phyloP scores from a whole-genome alignment of 768 basidiomycete species.

The Paxillus rubicundulus region DNA sequence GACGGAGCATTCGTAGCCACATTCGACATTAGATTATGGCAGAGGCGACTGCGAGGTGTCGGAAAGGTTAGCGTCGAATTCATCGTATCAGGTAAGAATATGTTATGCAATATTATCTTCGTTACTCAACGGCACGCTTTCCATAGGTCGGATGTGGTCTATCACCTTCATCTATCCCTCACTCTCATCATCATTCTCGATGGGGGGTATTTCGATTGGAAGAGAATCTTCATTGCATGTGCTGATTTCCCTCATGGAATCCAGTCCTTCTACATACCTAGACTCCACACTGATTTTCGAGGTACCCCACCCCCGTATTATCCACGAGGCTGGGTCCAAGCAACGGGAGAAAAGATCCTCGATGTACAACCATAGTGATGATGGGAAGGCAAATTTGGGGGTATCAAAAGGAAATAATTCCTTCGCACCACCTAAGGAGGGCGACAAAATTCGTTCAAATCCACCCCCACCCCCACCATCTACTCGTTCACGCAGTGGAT shows the following conservation, averaged over 20 bases:
- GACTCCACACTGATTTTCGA: slow-evolving; percentile 24
- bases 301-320: slow-evolving; percentile 48
- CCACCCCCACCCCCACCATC: background rate
- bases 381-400: too few relatives aligned
- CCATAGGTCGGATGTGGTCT: slow-evolving; percentile 25
- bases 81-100: slow-evolving; percentile 41
- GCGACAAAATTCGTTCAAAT: background rate
- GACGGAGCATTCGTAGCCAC: slow-evolving; percentile 49
- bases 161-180: slow-evolving; percentile 19
- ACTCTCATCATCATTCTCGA: background rate
- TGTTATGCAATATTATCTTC: background rate
- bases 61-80: slow-evolving; percentile 61
- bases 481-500: background rate
- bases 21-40: slow-evolving; percentile 57
- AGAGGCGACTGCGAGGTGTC: slow-evolving; percentile 66
- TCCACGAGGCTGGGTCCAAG: too few relatives aligned
- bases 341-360: slow-evolving; percentile 25
- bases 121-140: background rate
- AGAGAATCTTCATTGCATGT: slow-evolving; percentile 36
- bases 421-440: background rate
- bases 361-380: too few relatives aligned
- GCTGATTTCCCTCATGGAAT: slow-evolving; percentile 45
- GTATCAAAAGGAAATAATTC: background rate
- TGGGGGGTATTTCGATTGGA: slow-evolving; percentile 9
- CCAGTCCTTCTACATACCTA: too few relatives aligned